These are phyloP conservation scores for Aureobasidium zeae DNA, from an alignment of 2,329 filamentous ascomycete species.

Conservation along the genomic window DNA sequence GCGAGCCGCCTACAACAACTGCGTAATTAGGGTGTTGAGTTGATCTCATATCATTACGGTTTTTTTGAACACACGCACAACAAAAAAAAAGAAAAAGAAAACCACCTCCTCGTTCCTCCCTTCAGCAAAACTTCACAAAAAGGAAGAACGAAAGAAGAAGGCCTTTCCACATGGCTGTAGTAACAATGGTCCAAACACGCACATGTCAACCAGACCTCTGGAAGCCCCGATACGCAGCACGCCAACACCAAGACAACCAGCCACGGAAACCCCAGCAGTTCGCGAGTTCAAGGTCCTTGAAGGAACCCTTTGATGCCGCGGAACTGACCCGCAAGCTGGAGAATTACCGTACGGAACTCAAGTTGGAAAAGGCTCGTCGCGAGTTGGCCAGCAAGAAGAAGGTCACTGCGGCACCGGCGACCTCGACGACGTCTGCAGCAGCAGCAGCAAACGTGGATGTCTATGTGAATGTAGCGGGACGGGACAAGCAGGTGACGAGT, in stretches of 20 bases:
- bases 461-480: background rate
- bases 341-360: conserved; percentile 16
- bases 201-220: conserved; percentile 12
- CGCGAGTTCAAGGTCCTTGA: conserved; percentile 7
- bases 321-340: conserved; percentile 17
- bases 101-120: too few relatives aligned
- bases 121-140: too few relatives aligned
- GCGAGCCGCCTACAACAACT: too few relatives aligned
- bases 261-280: conserved; percentile 10
- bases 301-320: conserved; percentile 17
- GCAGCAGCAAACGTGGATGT: background rate
- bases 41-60: too few relatives aligned
- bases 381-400: conserved; percentile 5
- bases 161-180: conserved; percentile 11
- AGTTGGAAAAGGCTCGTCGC: conserved; percentile 17
- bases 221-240: conserved; percentile 12
- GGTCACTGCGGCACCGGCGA: background rate
- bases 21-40: too few relatives aligned
- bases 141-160: too few relatives aligned
- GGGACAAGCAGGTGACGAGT: background rate
- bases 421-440: too few relatives aligned
- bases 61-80: too few relatives aligned
- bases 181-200: conserved; percentile 13
- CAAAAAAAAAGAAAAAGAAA: too few relatives aligned
- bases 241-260: conserved; percentile 8